Base-by-base conservation (phyloP, 495 filamentous ascomycete genomes). In the Trichoderma gamsii region DNA sequence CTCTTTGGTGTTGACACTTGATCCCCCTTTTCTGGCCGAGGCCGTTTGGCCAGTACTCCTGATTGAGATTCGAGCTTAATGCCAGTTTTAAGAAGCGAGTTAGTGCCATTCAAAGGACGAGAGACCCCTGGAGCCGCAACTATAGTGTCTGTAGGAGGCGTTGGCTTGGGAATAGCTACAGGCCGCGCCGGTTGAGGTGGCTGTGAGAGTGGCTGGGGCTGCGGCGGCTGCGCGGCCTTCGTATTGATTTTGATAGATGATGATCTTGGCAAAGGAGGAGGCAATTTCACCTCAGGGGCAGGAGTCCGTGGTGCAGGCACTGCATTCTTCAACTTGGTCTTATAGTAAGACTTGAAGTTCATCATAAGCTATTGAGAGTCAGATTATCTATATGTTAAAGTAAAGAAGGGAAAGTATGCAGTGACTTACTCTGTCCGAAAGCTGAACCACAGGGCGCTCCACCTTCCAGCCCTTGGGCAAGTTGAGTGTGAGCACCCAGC, bases 401-500 rank as follows among this genome's bases (percentile, higher is more conserved):
- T 23, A 8, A 4, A 25, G 7, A 11, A 61, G 12, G 27, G 16
- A 18, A 23, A 16, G 18, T 61, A 15, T 32, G 8, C 27, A 4
- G 12, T 15, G 85, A 88, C 75, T 84, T 84, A 70, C 89, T 89
- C 27, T 85, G 66, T 41, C 67, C 11, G 41, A 43, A 16, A 32
- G n/a, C 61, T 25, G 41, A 21, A 29, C 71, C 59, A 2, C 72
- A 72, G 67, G 41, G 18, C 93, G 82, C 65, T 83, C 77, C 63
- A 85, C 87, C 63, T 77, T 84, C 87, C 90, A 96, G 76, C 86
- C 88, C 12, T 85, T 86, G 38, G 92, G 92, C 66, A 87, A 87
- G 67, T 85, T 85, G 67, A 97, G 72, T 2, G 77, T 81, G 16
- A 96, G 76, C 32, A 85, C 74, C 51, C 90, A 80, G 5, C 85